A percentile compares a stretch with the other conserved stretches of the same genome.
Conservation (phyloP, 768 basidiomycete species). For the Candolleomyces efflorescens region DNA sequence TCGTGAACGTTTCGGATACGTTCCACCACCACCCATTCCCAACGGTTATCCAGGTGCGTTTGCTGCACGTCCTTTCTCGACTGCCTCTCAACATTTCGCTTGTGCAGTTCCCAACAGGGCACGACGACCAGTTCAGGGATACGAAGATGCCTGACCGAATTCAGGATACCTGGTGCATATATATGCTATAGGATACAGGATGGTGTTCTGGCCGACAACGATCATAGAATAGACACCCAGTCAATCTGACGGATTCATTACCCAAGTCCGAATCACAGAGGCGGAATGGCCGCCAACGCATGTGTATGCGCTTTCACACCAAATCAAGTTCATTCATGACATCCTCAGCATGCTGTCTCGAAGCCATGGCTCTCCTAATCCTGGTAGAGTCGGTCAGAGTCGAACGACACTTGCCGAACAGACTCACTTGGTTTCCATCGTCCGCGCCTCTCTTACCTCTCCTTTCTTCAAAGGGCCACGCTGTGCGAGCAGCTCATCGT, state of each 20-base stretch:
- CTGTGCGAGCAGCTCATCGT: too few relatives aligned
- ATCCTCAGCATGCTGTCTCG: not conserved
- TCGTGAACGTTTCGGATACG: slow-evolving; percentile 68
- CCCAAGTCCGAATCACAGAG: not conserved
- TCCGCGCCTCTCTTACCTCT: too few relatives aligned
- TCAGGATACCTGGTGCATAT: not conserved
- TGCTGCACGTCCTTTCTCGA: not conserved
- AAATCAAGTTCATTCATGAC: not conserved
- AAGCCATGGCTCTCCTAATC: too few relatives aligned
- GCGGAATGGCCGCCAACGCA: not conserved
- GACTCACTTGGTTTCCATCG: too few relatives aligned
- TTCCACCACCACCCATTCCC: slow-evolving; percentile 64
- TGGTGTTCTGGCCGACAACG: not conserved
- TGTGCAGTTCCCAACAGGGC: slow-evolving; percentile 64
- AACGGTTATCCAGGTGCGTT: slow-evolving; percentile 75
- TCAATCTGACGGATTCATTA: not conserved
- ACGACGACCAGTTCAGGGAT: slow-evolving; percentile 65
- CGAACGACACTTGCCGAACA: too few relatives aligned
- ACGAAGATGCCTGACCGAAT: slow-evolving; percentile 60
- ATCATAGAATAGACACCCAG: too few relatives aligned
- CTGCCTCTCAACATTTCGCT: slow-evolving; percentile 1
- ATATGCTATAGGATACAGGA: not conserved
- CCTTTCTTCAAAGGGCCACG: too few relatives aligned
- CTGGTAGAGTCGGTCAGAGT: too few relatives aligned
- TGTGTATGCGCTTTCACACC: not conserved